These are phyloP conservation scores for Neurospora sp. DNA, from an alignment of 495 filamentous ascomycete genomes.

Conservation along the genomic window DNA sequence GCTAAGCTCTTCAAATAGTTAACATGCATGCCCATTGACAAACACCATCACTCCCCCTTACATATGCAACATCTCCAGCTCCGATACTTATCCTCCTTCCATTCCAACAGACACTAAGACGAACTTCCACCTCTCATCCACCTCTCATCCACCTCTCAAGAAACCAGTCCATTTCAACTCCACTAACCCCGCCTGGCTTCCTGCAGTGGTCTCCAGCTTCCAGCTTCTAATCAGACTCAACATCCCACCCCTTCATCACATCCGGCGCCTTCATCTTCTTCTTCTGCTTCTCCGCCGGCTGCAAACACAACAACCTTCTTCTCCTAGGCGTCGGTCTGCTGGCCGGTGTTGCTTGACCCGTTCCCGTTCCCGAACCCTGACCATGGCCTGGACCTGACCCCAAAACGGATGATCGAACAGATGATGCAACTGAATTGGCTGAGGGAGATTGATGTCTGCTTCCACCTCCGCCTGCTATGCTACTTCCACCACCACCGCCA, in stretches of 20 bases:
- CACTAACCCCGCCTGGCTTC: neutral
- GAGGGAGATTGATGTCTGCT: neutral
- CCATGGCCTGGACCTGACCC: neutral
- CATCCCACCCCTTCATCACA: neutral
- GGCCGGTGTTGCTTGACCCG: neutral
- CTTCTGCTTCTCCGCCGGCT: neutral
- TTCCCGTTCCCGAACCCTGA: neutral
- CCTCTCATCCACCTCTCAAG: neutral
- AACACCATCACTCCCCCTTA: neutral
- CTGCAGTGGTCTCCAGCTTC: too few species aligned
- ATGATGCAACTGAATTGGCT: neutral
- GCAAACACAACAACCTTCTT: neutral
- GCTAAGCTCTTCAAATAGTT: neutral
- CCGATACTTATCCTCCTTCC: neutral
- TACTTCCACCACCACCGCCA: neutral
- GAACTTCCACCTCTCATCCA: neutral
- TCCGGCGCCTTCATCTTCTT: neutral
- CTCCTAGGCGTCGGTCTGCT: neutral
- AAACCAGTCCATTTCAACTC: neutral
- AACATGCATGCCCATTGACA: too few species aligned
- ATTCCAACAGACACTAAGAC: neutral
- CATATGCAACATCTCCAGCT: neutral
- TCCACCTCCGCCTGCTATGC: neutral
- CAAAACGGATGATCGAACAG: neutral
- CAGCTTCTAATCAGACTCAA: neutral